These are phyloP conservation scores for Poterioochromonas sp. DNA, from an alignment of 352 stramenopile species.

Conservation along the genomic window DNA sequence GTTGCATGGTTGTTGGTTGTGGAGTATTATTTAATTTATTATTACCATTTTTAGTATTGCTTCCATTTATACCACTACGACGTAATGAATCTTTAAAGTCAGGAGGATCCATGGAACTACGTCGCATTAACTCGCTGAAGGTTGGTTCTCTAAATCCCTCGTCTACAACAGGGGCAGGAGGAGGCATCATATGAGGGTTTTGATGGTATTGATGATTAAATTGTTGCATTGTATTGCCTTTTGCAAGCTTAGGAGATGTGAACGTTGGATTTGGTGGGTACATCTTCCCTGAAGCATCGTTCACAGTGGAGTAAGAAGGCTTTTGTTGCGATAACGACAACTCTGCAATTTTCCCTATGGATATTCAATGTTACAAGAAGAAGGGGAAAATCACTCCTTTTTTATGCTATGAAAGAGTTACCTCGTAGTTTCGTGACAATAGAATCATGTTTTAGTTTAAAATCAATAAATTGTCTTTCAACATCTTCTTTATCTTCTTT, in stretches of 20 bases:
- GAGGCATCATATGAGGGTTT: too few species aligned
- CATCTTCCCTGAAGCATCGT: background rate
- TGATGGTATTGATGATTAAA: background rate
- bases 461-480: conserved; percentile 15
- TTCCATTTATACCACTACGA: background rate
- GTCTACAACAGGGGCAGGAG: background rate
- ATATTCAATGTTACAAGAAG: background rate
- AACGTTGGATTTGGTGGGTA: background rate
- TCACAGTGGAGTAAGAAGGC: background rate
- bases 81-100: conserved; percentile 19
- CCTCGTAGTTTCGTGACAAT: conserved; percentile 23
- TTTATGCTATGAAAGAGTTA: background rate
- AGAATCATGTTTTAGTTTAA: conserved; percentile 16
- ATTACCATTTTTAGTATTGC: background rate
- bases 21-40: too few species aligned
- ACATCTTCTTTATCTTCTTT: conserved; percentile 22
- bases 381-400: background rate
- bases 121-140: conserved; percentile 26
- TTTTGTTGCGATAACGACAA: background rate
- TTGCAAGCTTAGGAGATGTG: background rate
- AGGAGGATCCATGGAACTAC: background rate
- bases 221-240: background rate
- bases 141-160: conserved; percentile 18
- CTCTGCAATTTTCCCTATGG: background rate
- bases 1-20: too few species aligned